Evolutionary conservation across 371 early-diverging fungal species (phyloP).

Genomic region (Gilbertella persicaria): DNA sequence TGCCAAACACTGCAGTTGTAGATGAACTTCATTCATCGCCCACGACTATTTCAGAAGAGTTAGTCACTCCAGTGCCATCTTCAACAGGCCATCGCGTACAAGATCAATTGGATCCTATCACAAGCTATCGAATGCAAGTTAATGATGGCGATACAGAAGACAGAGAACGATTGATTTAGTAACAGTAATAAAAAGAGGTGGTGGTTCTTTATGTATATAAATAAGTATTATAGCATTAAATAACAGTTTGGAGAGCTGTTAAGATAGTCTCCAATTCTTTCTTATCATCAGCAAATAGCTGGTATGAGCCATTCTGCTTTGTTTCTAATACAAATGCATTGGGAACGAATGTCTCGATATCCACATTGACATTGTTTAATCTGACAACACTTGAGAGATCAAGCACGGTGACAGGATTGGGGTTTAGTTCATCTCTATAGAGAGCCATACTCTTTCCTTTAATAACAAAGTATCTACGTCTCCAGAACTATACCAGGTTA

Average conservation of each 20-base stretch:
- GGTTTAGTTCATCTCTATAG: constrained; percentile 22
- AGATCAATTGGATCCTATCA: constrained; percentile 27
- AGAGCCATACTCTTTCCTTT: constrained; percentile 25
- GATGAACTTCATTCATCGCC: background rate
- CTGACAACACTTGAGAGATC: constrained; percentile 41
- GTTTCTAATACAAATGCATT: constrained; percentile 47
- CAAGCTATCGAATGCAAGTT: constrained; percentile 18
- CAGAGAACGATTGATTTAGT: constrained; percentile 13
- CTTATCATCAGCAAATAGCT: constrained; percentile 39
- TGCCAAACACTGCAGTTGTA: background rate
- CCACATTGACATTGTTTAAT: constrained; percentile 33
- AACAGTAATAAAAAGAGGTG: background rate
- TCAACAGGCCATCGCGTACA: constrained; percentile 28
- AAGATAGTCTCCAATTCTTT: constrained; percentile 22
- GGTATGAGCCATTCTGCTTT: constrained; percentile 35
- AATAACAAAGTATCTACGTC: constrained; percentile 33
- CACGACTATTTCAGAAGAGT: background rate
- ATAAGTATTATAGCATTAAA: constrained; percentile 11
- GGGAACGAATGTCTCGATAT: constrained; percentile 42
- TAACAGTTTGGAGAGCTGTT: constrained; percentile 44
- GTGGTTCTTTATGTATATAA: constrained; percentile 1
- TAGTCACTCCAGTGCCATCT: background rate
- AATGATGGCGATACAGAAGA: constrained; percentile 21
- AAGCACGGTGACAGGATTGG: constrained; percentile 45
- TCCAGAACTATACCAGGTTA: constrained; percentile 27